phyloP scores from a whole-genome alignment of 805 yeast genomes.

The Wickerhamiella azymoides region DNA sequence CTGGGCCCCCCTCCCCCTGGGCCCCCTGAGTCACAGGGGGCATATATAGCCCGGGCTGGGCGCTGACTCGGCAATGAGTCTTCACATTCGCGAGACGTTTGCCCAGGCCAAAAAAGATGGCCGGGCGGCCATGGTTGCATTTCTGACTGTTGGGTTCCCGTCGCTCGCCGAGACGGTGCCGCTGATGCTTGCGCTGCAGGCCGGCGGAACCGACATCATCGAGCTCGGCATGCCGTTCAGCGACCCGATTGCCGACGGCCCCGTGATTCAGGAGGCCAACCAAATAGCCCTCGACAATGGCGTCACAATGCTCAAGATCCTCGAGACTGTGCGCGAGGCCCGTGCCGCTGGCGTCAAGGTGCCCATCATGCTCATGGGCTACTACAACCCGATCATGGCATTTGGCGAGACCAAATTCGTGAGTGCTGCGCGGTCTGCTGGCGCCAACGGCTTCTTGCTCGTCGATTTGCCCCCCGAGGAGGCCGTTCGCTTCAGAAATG shows the following conservation, averaged over 20 bases:
- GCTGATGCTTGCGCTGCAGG: slow-evolving; percentile 74
- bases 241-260: slow-evolving; percentile 98
- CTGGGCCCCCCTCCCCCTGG: too few relatives aligned
- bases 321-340: slow-evolving; percentile 62
- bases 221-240: slow-evolving; percentile 95
- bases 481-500: slow-evolving; percentile 71
- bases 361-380: slow-evolving; percentile 92
- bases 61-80: slow-evolving; percentile 31
- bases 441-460: slow-evolving; percentile 88
- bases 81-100: slow-evolving; percentile 44
- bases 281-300: slow-evolving; percentile 66
- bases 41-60: too few relatives aligned
- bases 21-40: too few relatives aligned
- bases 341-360: slow-evolving; percentile 71
- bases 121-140: slow-evolving; percentile 81
- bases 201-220: slow-evolving; percentile 88
- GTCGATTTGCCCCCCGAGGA: slow-evolving; percentile 98
- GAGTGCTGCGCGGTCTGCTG: slow-evolving; percentile 66
- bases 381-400: slow-evolving; percentile 82
- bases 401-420: slow-evolving; percentile 82
- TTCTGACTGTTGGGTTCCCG: slow-evolving; percentile 91
- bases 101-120: slow-evolving; percentile 44
- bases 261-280: slow-evolving; percentile 86
- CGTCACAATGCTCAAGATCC: slow-evolving; percentile 50
- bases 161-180: slow-evolving; percentile 78